Conservation (phyloP, 306 rosid species). For the Lathyrus oleraceus region DNA sequence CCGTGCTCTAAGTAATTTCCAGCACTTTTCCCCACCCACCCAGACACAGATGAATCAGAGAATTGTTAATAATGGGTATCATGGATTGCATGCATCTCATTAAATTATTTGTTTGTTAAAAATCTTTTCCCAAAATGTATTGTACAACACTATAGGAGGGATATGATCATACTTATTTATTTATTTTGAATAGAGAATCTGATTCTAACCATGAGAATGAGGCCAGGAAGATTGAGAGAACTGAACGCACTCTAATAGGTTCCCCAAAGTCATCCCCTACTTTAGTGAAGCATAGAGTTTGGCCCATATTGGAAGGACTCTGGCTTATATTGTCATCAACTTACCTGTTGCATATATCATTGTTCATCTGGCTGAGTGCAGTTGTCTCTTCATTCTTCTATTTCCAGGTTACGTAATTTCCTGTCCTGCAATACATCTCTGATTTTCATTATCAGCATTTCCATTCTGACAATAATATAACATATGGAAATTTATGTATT, state of each 20-base stretch:
- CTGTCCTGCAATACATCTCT: slow-evolving; percentile 13
- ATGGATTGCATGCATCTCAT: slow-evolving; percentile 13
- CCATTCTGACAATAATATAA: slow-evolving; percentile 8
- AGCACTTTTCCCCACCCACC: background rate
- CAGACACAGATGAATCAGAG: background rate
- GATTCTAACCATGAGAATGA: slow-evolving; percentile 47
- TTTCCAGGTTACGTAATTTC: slow-evolving; percentile 66
- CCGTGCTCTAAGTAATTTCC: background rate
- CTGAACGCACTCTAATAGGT: slow-evolving; percentile 35
- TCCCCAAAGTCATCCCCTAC: slow-evolving; percentile 57
- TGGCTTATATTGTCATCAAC: slow-evolving; percentile 83
- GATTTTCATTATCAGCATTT: slow-evolving; percentile 19
- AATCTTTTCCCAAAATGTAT: slow-evolving; percentile 9
- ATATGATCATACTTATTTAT: slow-evolving; percentile 16
- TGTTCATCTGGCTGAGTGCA: slow-evolving; percentile 91
- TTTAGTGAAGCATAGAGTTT: slow-evolving; percentile 54
- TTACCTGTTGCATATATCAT: slow-evolving; percentile 70
- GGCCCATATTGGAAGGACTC: slow-evolving; percentile 86
- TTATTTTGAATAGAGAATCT: slow-evolving; percentile 54
- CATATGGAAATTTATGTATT: background rate
- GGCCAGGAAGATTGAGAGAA: slow-evolving; percentile 46
- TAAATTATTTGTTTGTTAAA: slow-evolving; percentile 9
- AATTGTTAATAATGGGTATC: background rate
- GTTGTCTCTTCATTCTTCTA: slow-evolving; percentile 95
- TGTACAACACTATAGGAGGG: slow-evolving; percentile 11